Percentiles rank a stretch among this genome's conserved stretches.
Conservation (phyloP, 2,329 filamentous ascomycete species). For the Trichoderma sp. region DNA sequence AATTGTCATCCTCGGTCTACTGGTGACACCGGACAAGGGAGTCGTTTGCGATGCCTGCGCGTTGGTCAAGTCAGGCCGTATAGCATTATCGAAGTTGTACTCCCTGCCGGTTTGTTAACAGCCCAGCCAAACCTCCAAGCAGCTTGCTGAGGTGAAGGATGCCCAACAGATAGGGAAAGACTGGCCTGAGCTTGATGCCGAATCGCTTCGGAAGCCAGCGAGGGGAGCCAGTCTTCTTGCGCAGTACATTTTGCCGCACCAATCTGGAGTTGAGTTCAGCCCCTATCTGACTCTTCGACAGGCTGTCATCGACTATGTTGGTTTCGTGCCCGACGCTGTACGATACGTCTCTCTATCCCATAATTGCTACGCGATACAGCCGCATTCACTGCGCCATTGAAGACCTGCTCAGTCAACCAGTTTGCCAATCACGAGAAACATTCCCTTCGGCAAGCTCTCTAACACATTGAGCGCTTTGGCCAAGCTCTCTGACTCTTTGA, state of each 20-base stretch:
- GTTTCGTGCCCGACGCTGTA: too few relatives aligned
- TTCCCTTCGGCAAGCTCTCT: not conserved
- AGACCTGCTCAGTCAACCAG: not conserved
- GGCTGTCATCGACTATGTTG: not conserved
- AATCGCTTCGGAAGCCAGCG: not conserved
- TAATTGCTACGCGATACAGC: not conserved
- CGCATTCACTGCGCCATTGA: not conserved
- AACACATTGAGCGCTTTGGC: not conserved
- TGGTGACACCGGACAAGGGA: not conserved
- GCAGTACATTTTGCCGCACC: not conserved
- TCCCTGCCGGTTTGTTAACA: not conserved
- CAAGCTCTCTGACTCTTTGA: not conserved
- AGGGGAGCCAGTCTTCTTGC: not conserved
- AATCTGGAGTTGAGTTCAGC: not conserved
- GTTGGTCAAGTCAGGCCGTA: not conserved
- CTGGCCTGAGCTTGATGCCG: not conserved
- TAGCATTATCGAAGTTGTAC: not conserved
- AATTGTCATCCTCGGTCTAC: not conserved
- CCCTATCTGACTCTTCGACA: not conserved
- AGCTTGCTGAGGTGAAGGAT: not conserved
- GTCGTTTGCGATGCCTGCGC: not conserved
- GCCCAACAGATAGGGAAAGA: not conserved
- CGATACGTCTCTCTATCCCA: not conserved
- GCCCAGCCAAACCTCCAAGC: not conserved
- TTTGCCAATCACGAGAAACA: not conserved